Evolutionary conservation across 2,329 filamentous ascomycete genomes (phyloP), one percentile per base, ranked within the genome.

Genomic region (Ophiocordyceps sinensis): DNA sequence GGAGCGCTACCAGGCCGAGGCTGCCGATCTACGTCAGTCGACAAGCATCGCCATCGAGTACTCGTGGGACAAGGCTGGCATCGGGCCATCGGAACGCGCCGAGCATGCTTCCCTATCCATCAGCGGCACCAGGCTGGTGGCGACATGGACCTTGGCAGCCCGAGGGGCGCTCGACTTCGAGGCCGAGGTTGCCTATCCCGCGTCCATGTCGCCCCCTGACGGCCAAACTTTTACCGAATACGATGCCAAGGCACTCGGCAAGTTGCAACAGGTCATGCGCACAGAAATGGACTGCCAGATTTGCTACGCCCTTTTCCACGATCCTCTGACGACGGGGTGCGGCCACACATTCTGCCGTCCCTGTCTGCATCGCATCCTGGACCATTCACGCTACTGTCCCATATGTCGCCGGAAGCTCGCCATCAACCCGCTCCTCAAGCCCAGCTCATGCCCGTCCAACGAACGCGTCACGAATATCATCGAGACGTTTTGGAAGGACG

Each of bases 341-440:
- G 88, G 88, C 1, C 88, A 95, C 57, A 94, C 86, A 0, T 89
- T 91, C 52, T 95, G 88, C 57, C 78, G 83, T 17, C 73, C 74
- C 44, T 95, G 88, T 56, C 67, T 94, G 19, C 75, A 79, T 42
- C 76, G 82, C 37, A 77, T 84, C 7, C 67, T 93, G 44, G 82
- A 89, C 51, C 82, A 91, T 54, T 82, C 82, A 2, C 72, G 75
- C 42, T 69, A 82, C 41, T 95, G 88, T 53, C 87, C 88, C 0
- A 72, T 87, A 13, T 95, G 88, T 55, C 79, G 88, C 38, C 73
- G 81, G 36, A 63, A 64, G 9, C 60, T 94, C 10, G 61, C 62
- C 4, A 65, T 75, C 36, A 67, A 66, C 35, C 62, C 70, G 4
- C 50, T 67, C 0, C 56, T 66, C 10, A 58, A 63, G 38, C 57